Evolutionary conservation across 208 protist species (phyloP), one percentile per base, ranked within the genome.

Genomic region (Naegleria lovaniensis): DNA sequence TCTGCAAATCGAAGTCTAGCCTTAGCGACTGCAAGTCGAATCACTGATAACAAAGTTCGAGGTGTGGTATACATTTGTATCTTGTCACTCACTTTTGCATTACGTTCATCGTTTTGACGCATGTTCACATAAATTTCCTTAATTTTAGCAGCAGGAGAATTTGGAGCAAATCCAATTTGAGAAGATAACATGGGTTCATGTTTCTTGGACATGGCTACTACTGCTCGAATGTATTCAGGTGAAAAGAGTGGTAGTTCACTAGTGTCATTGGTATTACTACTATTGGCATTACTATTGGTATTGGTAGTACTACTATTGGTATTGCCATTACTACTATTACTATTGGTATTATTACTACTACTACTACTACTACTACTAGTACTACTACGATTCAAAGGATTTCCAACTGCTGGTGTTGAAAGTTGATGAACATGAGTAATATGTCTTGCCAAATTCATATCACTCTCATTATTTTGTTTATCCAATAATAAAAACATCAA

Each of bases 391-490:
- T n/a, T n/a, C n/a, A n/a, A n/a, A n/a, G n/a, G n/a, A n/a, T n/a
- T n/a, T n/a, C n/a, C n/a, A n/a, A n/a, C n/a, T n/a, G n/a, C n/a
- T n/a, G n/a, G n/a, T n/a, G n/a, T n/a, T 58, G 51, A 58, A 58
- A 58, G 15, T 58, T 58, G 51, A 91, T 98, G 96, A 55, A 98
- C 95, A 76, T 95, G 92, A 19, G 96, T 97, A 67, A 98, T 96
- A 91, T 98, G 97, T 93, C 98, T 94, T 25, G 98, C 98, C 22
- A 99, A 94, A 75, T 96, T 91, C n/a, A 93, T 90, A 95, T 99
- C 99, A 25, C 91, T 86, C 52, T 98, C 97, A 11, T 95, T 94
- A 91, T 95, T 96, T 33, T 94, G 95, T 90, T 97, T 95, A 92
- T 98, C 97, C 38, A 97, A 93, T 58, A 98, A 90, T 39, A 98